Base-by-base conservation (phyloP, 1,139 yeast genomes). In the Kurtzmaniella natalensis region DNA sequence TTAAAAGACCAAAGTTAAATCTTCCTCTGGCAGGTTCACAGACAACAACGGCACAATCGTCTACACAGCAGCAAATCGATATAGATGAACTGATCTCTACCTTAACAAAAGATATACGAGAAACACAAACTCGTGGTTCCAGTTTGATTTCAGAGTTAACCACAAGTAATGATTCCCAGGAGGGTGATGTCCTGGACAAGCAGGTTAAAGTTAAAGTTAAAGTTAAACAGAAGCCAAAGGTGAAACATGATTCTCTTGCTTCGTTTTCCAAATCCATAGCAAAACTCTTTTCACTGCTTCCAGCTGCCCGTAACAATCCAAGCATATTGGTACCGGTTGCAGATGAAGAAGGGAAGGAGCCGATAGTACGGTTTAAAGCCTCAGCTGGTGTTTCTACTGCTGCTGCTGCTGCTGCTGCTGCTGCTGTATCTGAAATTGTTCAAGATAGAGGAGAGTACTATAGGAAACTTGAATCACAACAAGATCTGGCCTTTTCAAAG, bases 1-100 rank as follows among this genome's bases (percentile, higher is more conserved):
- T 61, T 33, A 78, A 81, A 46, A 70, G 78, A 39, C 61, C 82
- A 10, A 75, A 72, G 41, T 57, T 82, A 17, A 65, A 61, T 4
- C 57, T 84, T 10, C 78, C 87, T 15, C 35, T 42, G 7, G 34
- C 42, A 15, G 41, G 42, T n/a, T 42, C 40, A 16, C 35, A 40
- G 31, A 41, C 39, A 13, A 50, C 39, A 24, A n/a, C n/a, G n/a
- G n/a, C n/a, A n/a, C n/a, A n/a, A n/a, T n/a, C n/a, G n/a, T n/a
- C n/a, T n/a, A n/a, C n/a, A n/a, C n/a, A n/a, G n/a, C n/a, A n/a
- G n/a, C 46, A 39, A 13, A 19, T 25, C n/a, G 14, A 54, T 34
- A 49, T 60, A 7, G 72, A 68, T 34, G 47, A 47, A 3, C 46
- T 59, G 34, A 64, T 70, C 18, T 38, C 46, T 3, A 36, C 43